phyloP scores from a whole-genome alignment of 768 basidiomycete species.

The Chlorophyllum brunneum region DNA sequence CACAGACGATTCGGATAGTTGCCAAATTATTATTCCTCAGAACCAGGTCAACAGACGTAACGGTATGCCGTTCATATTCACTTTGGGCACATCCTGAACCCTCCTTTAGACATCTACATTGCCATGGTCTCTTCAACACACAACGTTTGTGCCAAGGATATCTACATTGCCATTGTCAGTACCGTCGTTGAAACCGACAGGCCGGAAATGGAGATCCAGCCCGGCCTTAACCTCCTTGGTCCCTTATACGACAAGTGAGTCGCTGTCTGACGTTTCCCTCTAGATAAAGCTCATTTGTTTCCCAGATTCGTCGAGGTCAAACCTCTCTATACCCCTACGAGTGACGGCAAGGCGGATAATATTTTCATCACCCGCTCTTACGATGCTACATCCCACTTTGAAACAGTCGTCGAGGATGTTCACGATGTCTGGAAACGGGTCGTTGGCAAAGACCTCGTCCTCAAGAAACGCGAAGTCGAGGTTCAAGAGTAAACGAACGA shows the following conservation, averaged over 20 bases:
- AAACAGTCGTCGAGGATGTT: conserved; percentile 97
- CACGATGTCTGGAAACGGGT: conserved; percentile 94
- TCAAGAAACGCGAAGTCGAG: conserved; percentile 84
- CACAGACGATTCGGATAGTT: conserved; percentile 92
- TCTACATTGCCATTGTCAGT: conserved; percentile 96
- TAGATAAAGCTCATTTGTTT: conserved; percentile 11
- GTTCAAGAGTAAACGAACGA: conserved; percentile 39
- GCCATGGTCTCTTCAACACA: conserved; percentile 96
- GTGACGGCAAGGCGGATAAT: conserved; percentile 76
- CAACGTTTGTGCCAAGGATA: conserved; percentile 94
- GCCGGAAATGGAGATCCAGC: conserved; percentile 90
- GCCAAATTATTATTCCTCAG: conserved; percentile 98
- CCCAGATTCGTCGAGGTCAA: conserved; percentile 85
- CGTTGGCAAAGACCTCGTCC: conserved; percentile 68
- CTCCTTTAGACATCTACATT: conserved; percentile 86
- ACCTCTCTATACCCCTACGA: conserved; percentile 85
- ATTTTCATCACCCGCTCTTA: conserved; percentile 98
- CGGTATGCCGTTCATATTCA: conserved; percentile 47
- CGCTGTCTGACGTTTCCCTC: background rate
- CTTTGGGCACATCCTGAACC: background rate
- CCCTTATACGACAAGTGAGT: conserved; percentile 90
- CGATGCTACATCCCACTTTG: conserved; percentile 98
- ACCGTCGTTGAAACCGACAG: conserved; percentile 94
- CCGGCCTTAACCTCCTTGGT: conserved; percentile 89
- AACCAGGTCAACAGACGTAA: conserved; percentile 94